Evolutionary conservation across 164 flowering plant genomes (phyloP).

Genomic region (Stephania cephalantha): DNA sequence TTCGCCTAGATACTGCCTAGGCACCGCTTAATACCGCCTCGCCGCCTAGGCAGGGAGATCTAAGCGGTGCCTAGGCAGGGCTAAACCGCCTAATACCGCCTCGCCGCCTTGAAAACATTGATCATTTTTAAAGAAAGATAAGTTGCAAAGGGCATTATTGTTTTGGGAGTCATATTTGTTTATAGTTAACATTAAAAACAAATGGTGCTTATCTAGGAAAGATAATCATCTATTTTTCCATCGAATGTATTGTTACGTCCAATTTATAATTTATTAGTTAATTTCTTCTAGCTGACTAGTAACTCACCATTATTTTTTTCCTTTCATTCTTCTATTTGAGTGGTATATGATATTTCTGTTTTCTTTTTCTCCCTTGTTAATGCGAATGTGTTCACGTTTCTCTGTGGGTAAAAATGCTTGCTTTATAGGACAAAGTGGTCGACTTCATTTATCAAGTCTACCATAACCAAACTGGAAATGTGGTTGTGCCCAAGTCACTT

Average conservation of each 20-base stretch:
- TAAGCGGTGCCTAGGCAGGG: no score
- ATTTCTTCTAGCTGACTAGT: not conserved
- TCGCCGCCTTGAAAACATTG: no score
- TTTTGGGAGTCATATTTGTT: not conserved
- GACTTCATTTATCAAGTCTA: slow-evolving; percentile 63
- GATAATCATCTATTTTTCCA: not conserved
- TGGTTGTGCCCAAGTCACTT: slow-evolving; percentile 59
- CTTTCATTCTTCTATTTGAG: not conserved
- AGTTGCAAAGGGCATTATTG: not conserved
- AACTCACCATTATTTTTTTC: not conserved
- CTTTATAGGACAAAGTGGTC: slow-evolving; percentile 62
- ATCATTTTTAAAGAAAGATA: not conserved
- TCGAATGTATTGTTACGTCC: not conserved
- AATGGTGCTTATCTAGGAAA: not conserved
- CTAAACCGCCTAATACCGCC: no score
- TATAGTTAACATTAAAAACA: not conserved
- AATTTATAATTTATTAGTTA: not conserved
- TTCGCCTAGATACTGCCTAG: no score
- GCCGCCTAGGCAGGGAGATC: no score
- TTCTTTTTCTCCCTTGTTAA: not conserved
- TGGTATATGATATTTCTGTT: not conserved
- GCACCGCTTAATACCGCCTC: no score
- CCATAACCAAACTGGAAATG: slow-evolving; percentile 35
- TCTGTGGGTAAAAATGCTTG: not conserved
- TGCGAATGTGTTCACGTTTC: not conserved